Conservation (phyloP, 2,329 filamentous ascomycete genomes). For the Pseudogymnoascus sp. region DNA sequence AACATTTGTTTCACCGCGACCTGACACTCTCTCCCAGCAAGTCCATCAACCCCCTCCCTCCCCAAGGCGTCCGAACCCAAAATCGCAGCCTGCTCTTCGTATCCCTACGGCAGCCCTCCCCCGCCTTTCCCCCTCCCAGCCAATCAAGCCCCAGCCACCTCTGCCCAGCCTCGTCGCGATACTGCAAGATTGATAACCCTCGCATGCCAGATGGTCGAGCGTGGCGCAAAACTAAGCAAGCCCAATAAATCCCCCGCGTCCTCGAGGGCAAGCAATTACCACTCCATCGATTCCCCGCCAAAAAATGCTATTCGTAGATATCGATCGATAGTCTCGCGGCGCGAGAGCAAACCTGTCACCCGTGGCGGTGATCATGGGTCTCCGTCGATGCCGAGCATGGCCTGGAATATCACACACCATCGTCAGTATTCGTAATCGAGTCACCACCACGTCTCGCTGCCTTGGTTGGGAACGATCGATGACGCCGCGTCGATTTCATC, state of each 20-base stretch:
- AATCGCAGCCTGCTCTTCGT: not conserved
- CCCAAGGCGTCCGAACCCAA: not conserved
- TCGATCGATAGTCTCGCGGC: not conserved
- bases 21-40: not conserved
- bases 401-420: not conserved
- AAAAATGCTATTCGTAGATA: not conserved
- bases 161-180: not conserved
- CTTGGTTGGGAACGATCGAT: not conserved
- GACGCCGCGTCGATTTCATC: not conserved
- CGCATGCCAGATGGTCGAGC: not conserved
- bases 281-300: not conserved
- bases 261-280: not conserved
- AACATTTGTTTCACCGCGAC: constrained; percentile 2
- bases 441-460: not conserved
- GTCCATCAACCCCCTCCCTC: not conserved
- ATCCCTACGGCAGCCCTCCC: not conserved
- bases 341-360: not conserved
- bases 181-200: constrained; percentile 2
- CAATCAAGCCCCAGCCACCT: not conserved
- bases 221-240: not conserved
- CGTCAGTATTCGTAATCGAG: not conserved
- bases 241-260: not conserved
- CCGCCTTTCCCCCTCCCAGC: not conserved
- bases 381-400: constrained; percentile 5
- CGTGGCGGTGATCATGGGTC: constrained; percentile 3